These are phyloP conservation scores for Alectoria sarmentosa DNA, from an alignment of 495 filamentous ascomycete species.

Conservation along the genomic window DNA sequence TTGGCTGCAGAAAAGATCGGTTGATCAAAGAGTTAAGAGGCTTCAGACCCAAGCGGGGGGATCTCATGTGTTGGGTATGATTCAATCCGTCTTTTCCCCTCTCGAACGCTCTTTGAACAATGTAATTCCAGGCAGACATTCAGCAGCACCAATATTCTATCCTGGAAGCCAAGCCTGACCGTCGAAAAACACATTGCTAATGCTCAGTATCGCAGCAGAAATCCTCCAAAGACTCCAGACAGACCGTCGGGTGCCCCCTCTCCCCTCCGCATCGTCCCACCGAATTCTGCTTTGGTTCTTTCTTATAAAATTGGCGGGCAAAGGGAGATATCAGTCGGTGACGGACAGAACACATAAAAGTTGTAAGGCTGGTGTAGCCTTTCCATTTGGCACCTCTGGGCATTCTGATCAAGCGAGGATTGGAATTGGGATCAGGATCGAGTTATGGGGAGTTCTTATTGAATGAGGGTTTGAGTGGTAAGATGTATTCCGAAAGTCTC, in stretches of 20 bases:
- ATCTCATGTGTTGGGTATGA: background rate
- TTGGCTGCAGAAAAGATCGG: background rate
- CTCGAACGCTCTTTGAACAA: background rate
- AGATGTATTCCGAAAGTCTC: background rate
- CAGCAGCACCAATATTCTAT: background rate
- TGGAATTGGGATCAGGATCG: background rate
- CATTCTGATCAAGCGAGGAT: background rate
- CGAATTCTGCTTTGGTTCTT: background rate
- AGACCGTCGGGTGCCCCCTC: background rate
- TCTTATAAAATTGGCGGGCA: background rate
- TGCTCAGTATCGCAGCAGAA: background rate
- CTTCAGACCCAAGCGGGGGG: background rate
- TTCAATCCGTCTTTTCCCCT: background rate
- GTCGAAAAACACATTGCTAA: conserved; percentile 1
- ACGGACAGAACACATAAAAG: background rate
- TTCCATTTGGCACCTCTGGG: background rate
- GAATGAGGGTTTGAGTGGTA: background rate
- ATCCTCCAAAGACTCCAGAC: background rate
- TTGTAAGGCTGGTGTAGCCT: background rate
- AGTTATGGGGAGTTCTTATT: background rate
- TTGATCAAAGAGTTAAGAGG: background rate
- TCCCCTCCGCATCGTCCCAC: background rate
- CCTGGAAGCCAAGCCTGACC: background rate
- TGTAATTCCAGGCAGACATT: background rate
- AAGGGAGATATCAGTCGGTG: too few species aligned